phyloP scores from a whole-genome alignment of 2,329 filamentous ascomycete species.

The Ophiocordyceps robertsii region DNA sequence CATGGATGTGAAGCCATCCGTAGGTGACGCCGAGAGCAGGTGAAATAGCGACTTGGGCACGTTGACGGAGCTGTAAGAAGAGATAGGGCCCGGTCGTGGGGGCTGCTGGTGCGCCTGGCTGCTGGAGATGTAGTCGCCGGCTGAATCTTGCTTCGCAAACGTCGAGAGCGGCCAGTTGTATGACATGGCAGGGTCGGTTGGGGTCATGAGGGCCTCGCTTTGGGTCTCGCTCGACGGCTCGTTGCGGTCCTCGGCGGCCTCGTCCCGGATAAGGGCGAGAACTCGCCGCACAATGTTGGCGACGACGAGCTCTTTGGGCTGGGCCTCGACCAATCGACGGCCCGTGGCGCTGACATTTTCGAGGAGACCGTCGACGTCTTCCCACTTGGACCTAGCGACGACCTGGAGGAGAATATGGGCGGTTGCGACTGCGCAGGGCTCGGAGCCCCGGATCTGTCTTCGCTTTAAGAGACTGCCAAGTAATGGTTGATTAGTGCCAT shows the following conservation, averaged over 20 bases:
- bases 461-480: slow-evolving; percentile 65
- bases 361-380: slow-evolving; percentile 65
- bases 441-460: slow-evolving; percentile 75
- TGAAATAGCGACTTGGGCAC: slow-evolving; percentile 73
- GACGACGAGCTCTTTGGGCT: slow-evolving; percentile 81
- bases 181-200: slow-evolving; percentile 25
- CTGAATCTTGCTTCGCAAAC: slow-evolving; percentile 20
- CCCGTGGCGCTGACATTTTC: slow-evolving; percentile 70
- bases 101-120: slow-evolving; percentile 11
- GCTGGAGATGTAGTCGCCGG: slow-evolving; percentile 14
- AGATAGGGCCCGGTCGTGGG: slow-evolving; percentile 45
- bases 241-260: slow-evolving; percentile 69
- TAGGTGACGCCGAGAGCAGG: slow-evolving; percentile 60
- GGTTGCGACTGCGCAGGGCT: slow-evolving; percentile 82
- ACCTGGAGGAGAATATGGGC: slow-evolving; percentile 79
- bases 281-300: slow-evolving; percentile 90
- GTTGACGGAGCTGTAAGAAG: slow-evolving; percentile 50
- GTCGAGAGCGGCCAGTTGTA: slow-evolving; percentile 17
- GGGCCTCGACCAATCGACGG: slow-evolving; percentile 63
- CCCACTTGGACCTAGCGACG: slow-evolving; percentile 68
- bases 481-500: slow-evolving; percentile 2
- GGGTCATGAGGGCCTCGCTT: slow-evolving; percentile 28
- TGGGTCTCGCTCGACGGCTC: slow-evolving; percentile 47
- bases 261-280: slow-evolving; percentile 79
- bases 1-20: slow-evolving; percentile 17